phyloP scores from a whole-genome alignment of 2,329 filamentous ascomycete species.

The Magnaporthiopsis rhizophila region DNA sequence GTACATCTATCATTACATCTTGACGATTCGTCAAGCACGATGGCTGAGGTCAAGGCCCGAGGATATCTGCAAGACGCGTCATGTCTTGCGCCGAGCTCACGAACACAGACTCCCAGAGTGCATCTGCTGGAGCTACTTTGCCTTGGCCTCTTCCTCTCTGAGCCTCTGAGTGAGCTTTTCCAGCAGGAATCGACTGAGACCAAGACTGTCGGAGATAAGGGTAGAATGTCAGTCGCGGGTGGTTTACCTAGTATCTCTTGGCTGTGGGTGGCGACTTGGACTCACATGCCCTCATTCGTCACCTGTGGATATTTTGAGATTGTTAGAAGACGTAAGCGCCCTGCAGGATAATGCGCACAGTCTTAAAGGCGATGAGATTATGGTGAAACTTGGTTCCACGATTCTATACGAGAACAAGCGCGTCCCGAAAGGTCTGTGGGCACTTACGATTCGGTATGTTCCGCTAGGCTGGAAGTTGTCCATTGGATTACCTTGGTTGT shows the following conservation, averaged over 20 bases:
- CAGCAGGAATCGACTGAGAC: constrained; percentile 45
- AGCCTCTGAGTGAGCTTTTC: constrained; percentile 46
- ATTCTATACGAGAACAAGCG: neutral
- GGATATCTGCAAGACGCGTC: neutral
- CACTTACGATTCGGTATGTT: constrained; percentile 39
- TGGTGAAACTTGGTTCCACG: neutral
- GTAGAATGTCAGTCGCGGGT: constrained; percentile 15
- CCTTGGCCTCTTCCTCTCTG: constrained; percentile 35
- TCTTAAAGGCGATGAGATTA: neutral
- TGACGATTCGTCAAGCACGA: neutral
- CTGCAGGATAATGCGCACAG: neutral
- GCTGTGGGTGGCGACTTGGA: constrained; percentile 15
- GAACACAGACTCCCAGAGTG: neutral
- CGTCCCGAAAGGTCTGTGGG: neutral
- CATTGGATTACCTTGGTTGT: constrained; percentile 35
- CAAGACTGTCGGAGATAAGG: constrained; percentile 31
- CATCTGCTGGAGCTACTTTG: neutral
- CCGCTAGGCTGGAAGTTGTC: constrained; percentile 17
- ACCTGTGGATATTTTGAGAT: constrained; percentile 19
- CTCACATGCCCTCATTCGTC: constrained; percentile 61
- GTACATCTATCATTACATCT: neutral
- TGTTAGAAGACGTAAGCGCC: neutral
- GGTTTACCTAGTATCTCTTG: neutral
- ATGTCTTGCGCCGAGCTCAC: neutral
- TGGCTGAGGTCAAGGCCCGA: neutral